Conservation (phyloP, 345 rosid genomes). For the Hibiscus tridactylites region DNA sequence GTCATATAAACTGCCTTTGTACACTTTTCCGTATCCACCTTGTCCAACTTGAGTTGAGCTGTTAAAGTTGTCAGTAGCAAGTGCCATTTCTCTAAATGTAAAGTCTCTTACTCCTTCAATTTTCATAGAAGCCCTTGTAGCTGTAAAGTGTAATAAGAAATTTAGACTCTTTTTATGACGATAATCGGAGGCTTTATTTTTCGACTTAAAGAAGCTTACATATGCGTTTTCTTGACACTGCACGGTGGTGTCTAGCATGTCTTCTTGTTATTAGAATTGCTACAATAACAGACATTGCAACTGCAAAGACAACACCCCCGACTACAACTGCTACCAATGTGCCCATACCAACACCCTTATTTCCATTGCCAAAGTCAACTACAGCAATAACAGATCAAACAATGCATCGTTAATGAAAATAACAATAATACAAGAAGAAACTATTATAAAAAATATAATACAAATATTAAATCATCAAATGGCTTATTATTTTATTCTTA, state of each 20-base stretch:
- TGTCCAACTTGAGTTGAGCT: conserved; percentile 58
- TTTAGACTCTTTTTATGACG: background rate
- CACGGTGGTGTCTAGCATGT: conserved; percentile 26
- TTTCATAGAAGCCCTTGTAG: conserved; percentile 50
- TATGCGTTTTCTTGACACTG: conserved; percentile 42
- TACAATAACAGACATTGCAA: conserved; percentile 33
- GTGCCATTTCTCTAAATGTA: conserved; percentile 63
- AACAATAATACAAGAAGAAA: too few relatives aligned
- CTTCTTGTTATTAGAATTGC: conserved; percentile 41
- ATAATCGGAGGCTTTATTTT: background rate
- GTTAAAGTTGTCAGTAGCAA: conserved; percentile 58
- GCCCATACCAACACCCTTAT: conserved; percentile 38
- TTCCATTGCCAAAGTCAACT: conserved; percentile 29
- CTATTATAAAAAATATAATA: too few relatives aligned
- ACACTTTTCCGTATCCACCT: conserved; percentile 91
- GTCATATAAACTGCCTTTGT: conserved; percentile 59
- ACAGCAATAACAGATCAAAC: conserved; percentile 8
- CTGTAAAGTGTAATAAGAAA: conserved; percentile 32
- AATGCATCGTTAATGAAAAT: background rate
- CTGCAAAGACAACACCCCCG: conserved; percentile 43
- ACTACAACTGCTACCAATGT: conserved; percentile 43
- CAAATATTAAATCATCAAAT: background rate
- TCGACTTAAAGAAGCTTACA: conserved; percentile 37
- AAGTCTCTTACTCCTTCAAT: conserved; percentile 69
- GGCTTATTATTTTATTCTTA: background rate